These are phyloP conservation scores for Cladophialophora yegresii DNA, from an alignment of 2,329 filamentous ascomycete genomes.

Conservation along the genomic window DNA sequence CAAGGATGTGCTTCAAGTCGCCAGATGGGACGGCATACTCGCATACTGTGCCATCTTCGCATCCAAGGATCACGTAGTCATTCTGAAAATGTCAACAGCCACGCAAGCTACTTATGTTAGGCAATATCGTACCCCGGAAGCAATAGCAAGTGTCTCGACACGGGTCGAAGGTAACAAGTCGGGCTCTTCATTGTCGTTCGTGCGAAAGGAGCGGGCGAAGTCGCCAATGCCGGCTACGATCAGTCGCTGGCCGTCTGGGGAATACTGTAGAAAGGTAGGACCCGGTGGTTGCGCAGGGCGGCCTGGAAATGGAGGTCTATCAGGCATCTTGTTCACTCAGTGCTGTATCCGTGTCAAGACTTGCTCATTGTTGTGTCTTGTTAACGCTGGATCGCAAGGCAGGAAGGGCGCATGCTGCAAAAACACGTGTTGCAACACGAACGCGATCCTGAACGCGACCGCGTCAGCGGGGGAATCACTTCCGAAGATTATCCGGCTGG, in stretches of 20 bases:
- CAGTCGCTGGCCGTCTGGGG: constrained; percentile 79
- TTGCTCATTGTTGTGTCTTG: neutral
- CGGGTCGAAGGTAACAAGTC: constrained; percentile 87
- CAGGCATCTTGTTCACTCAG: constrained; percentile 30
- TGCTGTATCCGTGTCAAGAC: neutral
- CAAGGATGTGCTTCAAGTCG: constrained; percentile 75
- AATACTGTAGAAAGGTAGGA: constrained; percentile 84
- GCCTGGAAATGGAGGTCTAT: constrained; percentile 33
- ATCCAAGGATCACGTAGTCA: constrained; percentile 82
- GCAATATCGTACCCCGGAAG: constrained; percentile 51
- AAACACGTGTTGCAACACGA: neutral
- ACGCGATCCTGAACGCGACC: neutral
- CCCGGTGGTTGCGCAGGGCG: constrained; percentile 68
- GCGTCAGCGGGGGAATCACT: neutral
- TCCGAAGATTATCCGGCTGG: constrained; percentile 1
- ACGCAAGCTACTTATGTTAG: neutral
- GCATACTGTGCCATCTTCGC: constrained; percentile 94
- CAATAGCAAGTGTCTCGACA: constrained; percentile 80
- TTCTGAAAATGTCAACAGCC: constrained; percentile 52
- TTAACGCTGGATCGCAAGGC: neutral
- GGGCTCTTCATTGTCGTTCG: constrained; percentile 88
- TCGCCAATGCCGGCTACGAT: constrained; percentile 94
- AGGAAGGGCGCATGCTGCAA: neutral
- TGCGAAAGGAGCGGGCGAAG: constrained; percentile 87
- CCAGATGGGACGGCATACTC: constrained; percentile 76